Percentiles rank a stretch among this genome's conserved stretches.
These are phyloP conservation scores for Usnea hakonensis DNA, from an alignment of 495 filamentous ascomycete genomes.

Conservation along the genomic window DNA sequence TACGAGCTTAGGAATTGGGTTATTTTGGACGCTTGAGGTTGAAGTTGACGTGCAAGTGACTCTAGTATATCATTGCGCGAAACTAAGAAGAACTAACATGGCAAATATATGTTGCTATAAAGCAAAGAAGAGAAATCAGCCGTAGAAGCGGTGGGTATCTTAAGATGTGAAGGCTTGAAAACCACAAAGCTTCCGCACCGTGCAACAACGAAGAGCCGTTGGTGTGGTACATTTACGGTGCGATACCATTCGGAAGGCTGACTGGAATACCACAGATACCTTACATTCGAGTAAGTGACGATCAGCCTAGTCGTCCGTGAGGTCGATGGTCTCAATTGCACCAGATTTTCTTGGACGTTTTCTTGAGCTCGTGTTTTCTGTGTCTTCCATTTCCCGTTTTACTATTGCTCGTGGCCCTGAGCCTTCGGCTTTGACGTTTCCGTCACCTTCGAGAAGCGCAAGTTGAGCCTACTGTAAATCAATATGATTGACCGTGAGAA, in stretches of 20 bases:
- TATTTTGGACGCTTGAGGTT: background rate
- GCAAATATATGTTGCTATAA: background rate
- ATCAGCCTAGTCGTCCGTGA: constrained; percentile 16
- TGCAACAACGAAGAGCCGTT: background rate
- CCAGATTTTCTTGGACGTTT: constrained; percentile 6
- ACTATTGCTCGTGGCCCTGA: background rate
- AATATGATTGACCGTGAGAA: background rate
- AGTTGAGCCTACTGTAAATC: constrained; percentile 13
- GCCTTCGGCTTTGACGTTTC: constrained; percentile 8
- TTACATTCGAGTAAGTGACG: background rate
- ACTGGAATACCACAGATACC: background rate
- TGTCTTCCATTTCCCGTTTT: constrained; percentile 22
- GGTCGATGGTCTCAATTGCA: constrained; percentile 15
- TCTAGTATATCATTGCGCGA: background rate
- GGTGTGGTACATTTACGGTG: background rate
- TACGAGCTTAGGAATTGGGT: background rate
- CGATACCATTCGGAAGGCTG: background rate
- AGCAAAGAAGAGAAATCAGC: background rate
- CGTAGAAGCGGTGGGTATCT: background rate
- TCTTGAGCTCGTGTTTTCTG: constrained; percentile 2
- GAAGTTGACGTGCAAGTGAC: background rate
- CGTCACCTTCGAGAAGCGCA: constrained; percentile 12
- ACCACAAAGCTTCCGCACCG: background rate
- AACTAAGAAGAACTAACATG: background rate
- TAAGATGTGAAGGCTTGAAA: background rate